Conservation (phyloP, 148 eudicot species). For the Vaccinium myrtillus region DNA sequence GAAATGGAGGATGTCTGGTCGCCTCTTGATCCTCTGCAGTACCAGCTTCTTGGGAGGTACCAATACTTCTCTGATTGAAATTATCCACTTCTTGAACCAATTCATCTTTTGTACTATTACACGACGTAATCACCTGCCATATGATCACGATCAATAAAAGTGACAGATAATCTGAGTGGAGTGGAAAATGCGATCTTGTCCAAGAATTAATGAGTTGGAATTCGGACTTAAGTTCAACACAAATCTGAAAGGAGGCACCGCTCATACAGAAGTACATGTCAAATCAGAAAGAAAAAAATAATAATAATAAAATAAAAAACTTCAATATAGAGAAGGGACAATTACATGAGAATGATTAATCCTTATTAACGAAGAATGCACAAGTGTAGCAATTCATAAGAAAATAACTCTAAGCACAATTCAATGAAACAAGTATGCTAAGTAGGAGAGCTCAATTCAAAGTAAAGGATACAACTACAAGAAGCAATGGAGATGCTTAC, state of each 20-base stretch:
- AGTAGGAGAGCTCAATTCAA: neutral
- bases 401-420: neutral
- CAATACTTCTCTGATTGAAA: constrained; percentile 57
- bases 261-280: neutral
- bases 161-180: neutral
- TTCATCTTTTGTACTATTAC: constrained; percentile 95
- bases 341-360: neutral
- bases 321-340: neutral
- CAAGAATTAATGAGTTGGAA: neutral
- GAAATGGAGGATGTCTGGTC: constrained; percentile 39
- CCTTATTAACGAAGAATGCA: neutral
- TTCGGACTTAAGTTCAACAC: neutral
- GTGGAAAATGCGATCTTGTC: neutral
- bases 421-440: neutral
- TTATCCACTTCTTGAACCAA: constrained; percentile 78
- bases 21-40: constrained; percentile 37
- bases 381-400: neutral
- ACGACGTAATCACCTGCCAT: constrained; percentile 85
- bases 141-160: neutral
- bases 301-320: neutral
- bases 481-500: constrained; percentile 42
- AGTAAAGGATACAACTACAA: neutral
- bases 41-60: constrained; percentile 37
- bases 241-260: neutral
- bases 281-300: neutral